Base-by-base conservation (phyloP, 345 rosid genomes). In the Mallotus nudiflorus region DNA sequence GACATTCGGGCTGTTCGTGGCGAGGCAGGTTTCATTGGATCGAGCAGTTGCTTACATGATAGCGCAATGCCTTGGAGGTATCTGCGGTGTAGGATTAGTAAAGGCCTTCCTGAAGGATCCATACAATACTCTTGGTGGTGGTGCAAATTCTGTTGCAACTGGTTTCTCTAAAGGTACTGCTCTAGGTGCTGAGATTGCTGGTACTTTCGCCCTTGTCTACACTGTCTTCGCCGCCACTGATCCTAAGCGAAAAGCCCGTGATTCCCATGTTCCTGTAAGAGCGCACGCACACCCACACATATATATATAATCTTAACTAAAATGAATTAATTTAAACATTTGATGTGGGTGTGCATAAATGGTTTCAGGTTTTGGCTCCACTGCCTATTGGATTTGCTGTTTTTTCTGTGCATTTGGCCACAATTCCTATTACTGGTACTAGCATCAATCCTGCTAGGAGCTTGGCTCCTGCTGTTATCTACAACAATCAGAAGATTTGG, bases 361-460 rank as follows among this genome's bases (percentile, higher is more conserved):
- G 46, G 11, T 42, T 65, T 65, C 68, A 65, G 68, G 8, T 65
- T 48, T 48, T 65, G 56, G 56, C 68, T 65, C 68, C 68, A 15
- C n/a, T 65, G 68, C 56, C 68, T 13, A 65, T 65, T 12, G 68
- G 68, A 39, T 48, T 65, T 49, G 28, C 68, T 49, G 68, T 65
- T 22, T 29, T 65, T 15, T 6, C n/a, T 9, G 68, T 65, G 22
- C 68, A 65, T 49, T 20, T 65, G 56, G 68, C 68, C 24, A 65
- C 68, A n/a, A 9, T 65, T 28, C 68, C 68, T 16, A 48, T 65
- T 24, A 65, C 68, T 28, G 68, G 56, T 39, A 65, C 68, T 13
- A 56, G 68, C 16, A 65, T 65, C 42, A 65, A 65, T 19, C 68
- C 68, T 31, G 68, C 68, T 29, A 65, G 68, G 56, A 65, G 68